These are phyloP conservation scores for Aspergillus costaricaensis DNA, from an alignment of 2,329 filamentous ascomycete genomes.

Conservation along the genomic window DNA sequence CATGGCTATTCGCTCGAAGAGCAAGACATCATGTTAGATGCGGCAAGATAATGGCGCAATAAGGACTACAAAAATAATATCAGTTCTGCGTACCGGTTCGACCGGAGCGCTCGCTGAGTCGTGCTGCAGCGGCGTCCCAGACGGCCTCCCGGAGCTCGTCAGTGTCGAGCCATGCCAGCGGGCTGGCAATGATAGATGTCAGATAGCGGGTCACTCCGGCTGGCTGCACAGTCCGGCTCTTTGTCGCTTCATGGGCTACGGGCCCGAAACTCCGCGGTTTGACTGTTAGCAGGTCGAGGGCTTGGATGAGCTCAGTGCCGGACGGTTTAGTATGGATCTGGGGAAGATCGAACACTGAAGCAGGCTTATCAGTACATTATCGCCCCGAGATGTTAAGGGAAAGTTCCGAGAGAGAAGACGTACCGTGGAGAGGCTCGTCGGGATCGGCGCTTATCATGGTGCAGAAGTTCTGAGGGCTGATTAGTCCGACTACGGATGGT, in stretches of 20 bases:
- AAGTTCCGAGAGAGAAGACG: conserved; percentile 17
- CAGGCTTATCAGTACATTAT: conserved; percentile 36
- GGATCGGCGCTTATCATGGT: conserved; percentile 39
- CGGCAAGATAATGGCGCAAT: neutral
- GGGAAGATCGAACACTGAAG: conserved; percentile 71
- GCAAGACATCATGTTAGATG: conserved; percentile 3
- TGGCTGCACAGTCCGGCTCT: conserved; percentile 38
- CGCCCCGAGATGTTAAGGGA: conserved; percentile 22
- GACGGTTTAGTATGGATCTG: conserved; percentile 77
- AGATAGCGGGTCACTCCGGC: conserved; percentile 48
- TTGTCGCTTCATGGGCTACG: conserved; percentile 28
- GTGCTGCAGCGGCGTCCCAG: conserved; percentile 76
- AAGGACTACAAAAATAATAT: neutral
- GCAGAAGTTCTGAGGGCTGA: conserved; percentile 6
- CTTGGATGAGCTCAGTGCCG: conserved; percentile 62
- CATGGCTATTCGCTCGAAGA: conserved; percentile 52
- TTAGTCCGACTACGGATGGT: conserved; percentile 3
- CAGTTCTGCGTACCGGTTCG: conserved; percentile 58
- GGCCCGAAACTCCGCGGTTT: conserved; percentile 57
- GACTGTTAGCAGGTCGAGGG: conserved; percentile 67
- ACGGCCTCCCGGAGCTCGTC: conserved; percentile 47
- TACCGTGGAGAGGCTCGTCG: conserved; percentile 44
- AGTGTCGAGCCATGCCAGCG: conserved; percentile 48
- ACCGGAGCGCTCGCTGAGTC: conserved; percentile 84
- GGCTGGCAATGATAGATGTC: conserved; percentile 49